Conservation (phyloP, 257 asterid species). For the Lantana camara region DNA sequence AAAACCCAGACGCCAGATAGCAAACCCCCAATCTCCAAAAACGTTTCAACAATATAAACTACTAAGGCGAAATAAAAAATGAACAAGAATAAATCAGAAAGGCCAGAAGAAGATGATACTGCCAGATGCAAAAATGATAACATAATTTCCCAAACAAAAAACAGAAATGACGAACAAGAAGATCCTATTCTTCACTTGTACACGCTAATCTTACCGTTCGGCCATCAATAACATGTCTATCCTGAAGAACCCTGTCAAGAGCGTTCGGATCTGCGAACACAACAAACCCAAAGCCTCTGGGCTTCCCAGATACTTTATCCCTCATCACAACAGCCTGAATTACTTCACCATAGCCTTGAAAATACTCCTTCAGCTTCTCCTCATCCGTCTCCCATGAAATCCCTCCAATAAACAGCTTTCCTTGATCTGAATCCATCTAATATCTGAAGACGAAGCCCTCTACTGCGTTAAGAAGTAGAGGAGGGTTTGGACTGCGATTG, state of each 20-base stretch:
- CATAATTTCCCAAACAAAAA: too few relatives aligned
- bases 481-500: not conserved
- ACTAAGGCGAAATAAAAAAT: not conserved
- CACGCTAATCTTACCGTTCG: conserved; percentile 75
- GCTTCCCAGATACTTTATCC: conserved; percentile 73
- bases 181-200: too few relatives aligned
- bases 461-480: not conserved
- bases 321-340: conserved; percentile 81
- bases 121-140: too few relatives aligned
- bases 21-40: not conserved
- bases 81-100: not conserved
- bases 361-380: conserved; percentile 76
- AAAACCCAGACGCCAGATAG: not conserved
- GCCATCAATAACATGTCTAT: conserved; percentile 74
- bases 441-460: conserved; percentile 12
- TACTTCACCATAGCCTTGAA: conserved; percentile 76
- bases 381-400: conserved; percentile 88
- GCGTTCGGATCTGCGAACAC: conserved; percentile 75
- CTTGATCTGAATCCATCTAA: conserved; percentile 98
- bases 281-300: conserved; percentile 83
- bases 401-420: conserved; percentile 88
- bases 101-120: not conserved
- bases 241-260: conserved; percentile 78
- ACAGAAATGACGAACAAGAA: too few relatives aligned
- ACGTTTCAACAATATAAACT: not conserved